phyloP scores from a whole-genome alignment of 176 grass and related monocot species.

The Olyra latifolia region DNA sequence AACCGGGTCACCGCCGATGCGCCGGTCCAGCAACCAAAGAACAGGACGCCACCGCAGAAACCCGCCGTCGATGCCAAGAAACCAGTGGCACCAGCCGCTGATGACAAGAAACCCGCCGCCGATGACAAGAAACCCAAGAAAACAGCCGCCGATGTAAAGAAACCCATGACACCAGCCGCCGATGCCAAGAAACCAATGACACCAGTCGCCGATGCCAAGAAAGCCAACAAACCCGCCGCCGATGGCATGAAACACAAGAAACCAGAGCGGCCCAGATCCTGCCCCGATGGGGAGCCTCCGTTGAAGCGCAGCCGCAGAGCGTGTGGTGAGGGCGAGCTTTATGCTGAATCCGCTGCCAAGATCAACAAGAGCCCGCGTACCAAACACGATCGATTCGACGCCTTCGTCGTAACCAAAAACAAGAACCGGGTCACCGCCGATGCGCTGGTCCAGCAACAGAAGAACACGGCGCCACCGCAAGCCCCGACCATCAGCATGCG shows the following conservation, averaged over 20 bases:
- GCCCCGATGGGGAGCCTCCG: not conserved
- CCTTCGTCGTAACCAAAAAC: not conserved
- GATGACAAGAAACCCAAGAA: no score
- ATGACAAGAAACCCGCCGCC: no score
- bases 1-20: no score
- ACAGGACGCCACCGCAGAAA: no score
- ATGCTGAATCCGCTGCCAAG: not conserved
- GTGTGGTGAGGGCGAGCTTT: not conserved
- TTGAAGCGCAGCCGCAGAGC: not conserved
- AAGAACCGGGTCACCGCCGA: not conserved
- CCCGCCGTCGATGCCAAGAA: no score
- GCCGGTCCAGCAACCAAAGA: no score
- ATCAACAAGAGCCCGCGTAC: not conserved
- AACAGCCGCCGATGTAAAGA: no score
- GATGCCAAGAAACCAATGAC: no score
- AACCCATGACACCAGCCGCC: no score
- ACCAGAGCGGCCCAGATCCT: not conserved
- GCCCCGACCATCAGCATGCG: conserved; percentile 11
- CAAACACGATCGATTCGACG: not conserved
- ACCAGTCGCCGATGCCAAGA: no score
- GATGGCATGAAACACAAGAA: not conserved
- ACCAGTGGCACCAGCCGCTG: no score
- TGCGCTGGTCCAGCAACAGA: not conserved
- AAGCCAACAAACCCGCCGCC: no score
- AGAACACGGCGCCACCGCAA: not conserved